These are phyloP conservation scores for Myotisia sp. DNA, from an alignment of 2,329 filamentous ascomycete genomes.

Conservation along the genomic window DNA sequence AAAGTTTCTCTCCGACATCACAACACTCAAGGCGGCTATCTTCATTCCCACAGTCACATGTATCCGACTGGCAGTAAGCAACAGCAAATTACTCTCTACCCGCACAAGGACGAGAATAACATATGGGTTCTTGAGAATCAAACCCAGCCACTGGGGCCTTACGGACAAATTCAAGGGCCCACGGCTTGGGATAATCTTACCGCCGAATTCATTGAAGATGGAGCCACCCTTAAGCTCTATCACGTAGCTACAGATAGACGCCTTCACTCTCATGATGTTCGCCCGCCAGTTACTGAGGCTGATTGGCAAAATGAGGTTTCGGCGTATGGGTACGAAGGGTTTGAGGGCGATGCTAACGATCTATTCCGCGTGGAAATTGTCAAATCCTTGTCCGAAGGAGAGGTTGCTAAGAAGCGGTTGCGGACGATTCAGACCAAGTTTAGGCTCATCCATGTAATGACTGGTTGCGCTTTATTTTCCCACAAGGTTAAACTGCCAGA, in stretches of 20 bases:
- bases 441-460: conserved; percentile 89
- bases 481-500: conserved; percentile 98
- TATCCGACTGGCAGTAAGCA: conserved; percentile 96
- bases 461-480: conserved; percentile 87
- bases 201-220: conserved; percentile 57
- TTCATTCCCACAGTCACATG: conserved; percentile 95
- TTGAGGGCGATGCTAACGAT: conserved; percentile 93
- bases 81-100: conserved; percentile 95
- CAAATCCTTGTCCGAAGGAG: conserved; percentile 69
- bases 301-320: conserved; percentile 96
- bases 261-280: conserved; percentile 77
- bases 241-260: conserved; percentile 72
- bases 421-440: conserved; percentile 96
- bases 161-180: conserved; percentile 68
- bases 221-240: conserved; percentile 67
- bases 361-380: conserved; percentile 90
- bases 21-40: conserved; percentile 94
- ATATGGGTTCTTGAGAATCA: conserved; percentile 88
- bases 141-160: conserved; percentile 68
- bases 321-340: conserved; percentile 93
- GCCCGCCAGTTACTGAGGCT: conserved; percentile 68
- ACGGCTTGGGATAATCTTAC: conserved; percentile 70
- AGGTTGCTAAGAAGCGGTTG: conserved; percentile 65
- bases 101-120: conserved; percentile 99
- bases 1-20: conserved; percentile 76